A percentile compares a stretch with the other conserved stretches of the same genome.
phyloP scores from a whole-genome alignment of 108 stramenopile species.

The Nannochloropsis salina region DNA sequence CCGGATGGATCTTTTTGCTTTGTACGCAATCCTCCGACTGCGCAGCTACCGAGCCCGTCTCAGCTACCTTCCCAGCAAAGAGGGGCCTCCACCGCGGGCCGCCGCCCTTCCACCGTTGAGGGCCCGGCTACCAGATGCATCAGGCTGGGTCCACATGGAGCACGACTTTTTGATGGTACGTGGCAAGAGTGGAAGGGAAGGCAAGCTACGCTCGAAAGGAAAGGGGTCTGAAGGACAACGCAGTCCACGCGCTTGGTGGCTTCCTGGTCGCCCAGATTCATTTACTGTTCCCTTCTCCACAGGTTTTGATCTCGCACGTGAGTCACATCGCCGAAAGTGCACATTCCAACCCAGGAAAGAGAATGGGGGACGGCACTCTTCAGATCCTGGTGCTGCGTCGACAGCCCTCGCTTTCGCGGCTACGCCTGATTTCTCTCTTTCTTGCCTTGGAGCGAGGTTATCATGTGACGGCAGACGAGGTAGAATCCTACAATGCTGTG shows the following conservation, averaged over 20 bases:
- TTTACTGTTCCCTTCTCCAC: background rate
- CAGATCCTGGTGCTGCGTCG: background rate
- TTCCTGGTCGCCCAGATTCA: background rate
- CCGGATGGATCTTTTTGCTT: background rate
- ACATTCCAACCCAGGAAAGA: background rate
- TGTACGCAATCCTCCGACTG: background rate
- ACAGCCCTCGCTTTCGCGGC: background rate
- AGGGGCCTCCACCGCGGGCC: background rate
- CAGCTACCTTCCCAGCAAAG: background rate
- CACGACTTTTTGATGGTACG: background rate
- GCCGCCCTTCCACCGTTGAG: background rate
- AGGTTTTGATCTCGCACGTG: constrained; percentile 13
- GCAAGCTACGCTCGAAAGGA: background rate
- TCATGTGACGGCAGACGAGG: background rate
- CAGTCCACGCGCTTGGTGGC: no score
- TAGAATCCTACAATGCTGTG: background rate
- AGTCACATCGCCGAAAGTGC: background rate
- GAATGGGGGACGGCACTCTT: background rate
- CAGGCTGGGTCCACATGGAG: background rate
- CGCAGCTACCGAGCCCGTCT: background rate
- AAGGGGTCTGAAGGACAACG: background rate
- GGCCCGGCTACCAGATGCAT: background rate
- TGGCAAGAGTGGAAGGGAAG: background rate
- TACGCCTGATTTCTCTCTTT: constrained; percentile 1
- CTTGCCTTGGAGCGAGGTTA: background rate